Evolutionary conservation across 2,329 filamentous ascomycete genomes (phyloP).

Genomic region (Penicillium frequentans): DNA sequence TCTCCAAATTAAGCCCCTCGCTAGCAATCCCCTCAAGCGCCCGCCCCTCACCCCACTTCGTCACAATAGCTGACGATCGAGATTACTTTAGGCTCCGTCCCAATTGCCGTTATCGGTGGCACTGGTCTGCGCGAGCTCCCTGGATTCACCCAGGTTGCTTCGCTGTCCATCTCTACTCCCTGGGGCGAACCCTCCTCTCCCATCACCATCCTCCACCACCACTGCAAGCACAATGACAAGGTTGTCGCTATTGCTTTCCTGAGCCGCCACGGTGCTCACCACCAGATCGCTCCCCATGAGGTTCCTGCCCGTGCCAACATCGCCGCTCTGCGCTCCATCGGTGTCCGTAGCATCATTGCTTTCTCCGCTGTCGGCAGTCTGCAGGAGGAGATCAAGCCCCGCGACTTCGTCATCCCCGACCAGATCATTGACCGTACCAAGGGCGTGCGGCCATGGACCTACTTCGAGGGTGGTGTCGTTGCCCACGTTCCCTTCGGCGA

Average conservation of each 20-base stretch:
- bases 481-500: constrained; percentile 95
- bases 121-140: constrained; percentile 88
- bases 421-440: constrained; percentile 98
- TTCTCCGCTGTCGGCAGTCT: constrained; percentile 94
- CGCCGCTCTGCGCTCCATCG: constrained; percentile 87
- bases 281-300: constrained; percentile 90
- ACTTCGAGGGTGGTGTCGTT: constrained; percentile 80
- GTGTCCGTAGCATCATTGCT: constrained; percentile 86
- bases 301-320: constrained; percentile 96
- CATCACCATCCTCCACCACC: constrained; percentile 87
- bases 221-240: constrained; percentile 65
- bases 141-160: constrained; percentile 80
- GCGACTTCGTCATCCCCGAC: constrained; percentile 95
- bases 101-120: constrained; percentile 88
- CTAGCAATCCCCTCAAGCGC: neutral
- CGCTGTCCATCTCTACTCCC: constrained; percentile 74
- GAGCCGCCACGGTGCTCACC: constrained; percentile 84
- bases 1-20: neutral
- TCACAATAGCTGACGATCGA: constrained; percentile 13
- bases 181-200: constrained; percentile 79
- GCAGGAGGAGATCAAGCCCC: constrained; percentile 87
- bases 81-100: constrained; percentile 55
- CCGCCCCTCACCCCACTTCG: constrained; percentile 6
- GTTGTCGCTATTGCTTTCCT: constrained; percentile 78
- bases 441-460: constrained; percentile 90